Evolutionary conservation across 2,329 filamentous ascomycete species (phyloP).

Genomic region (Aureobasidium sp.): DNA sequence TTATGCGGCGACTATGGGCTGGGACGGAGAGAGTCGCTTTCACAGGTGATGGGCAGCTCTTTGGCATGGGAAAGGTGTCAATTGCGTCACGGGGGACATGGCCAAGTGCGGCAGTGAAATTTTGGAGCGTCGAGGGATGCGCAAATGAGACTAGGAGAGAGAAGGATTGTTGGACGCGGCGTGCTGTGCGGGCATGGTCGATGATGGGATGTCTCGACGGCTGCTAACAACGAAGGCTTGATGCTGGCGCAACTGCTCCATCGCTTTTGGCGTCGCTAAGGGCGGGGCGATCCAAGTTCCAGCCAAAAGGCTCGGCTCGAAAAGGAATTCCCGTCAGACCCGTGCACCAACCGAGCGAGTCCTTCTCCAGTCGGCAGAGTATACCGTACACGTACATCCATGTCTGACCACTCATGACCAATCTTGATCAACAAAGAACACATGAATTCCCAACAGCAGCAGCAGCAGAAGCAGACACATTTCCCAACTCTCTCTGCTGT

Average conservation of each 20-base stretch:
- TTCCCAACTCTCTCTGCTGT: background rate
- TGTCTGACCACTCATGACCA: background rate
- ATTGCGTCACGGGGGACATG: constrained; percentile 14
- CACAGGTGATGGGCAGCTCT: background rate
- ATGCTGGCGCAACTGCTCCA: constrained; percentile 12
- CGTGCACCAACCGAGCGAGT: background rate
- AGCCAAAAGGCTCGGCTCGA: constrained; percentile 10
- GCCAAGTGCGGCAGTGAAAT: background rate
- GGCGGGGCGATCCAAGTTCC: constrained; percentile 9
- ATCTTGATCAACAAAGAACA: background rate
- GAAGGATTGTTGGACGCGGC: background rate
- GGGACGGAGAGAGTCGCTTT: background rate
- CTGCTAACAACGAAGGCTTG: constrained; percentile 10
- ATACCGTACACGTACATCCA: background rate
- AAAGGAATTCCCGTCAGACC: constrained; percentile 5
- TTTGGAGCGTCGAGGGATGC: background rate
- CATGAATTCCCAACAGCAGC: background rate
- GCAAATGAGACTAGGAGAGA: constrained; percentile 2
- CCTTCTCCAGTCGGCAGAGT: background rate
- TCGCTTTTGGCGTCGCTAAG: constrained; percentile 6
- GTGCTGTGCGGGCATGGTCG: background rate
- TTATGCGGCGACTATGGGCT: background rate
- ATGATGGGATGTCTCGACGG: constrained; percentile 11
- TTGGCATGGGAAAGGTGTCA: background rate
- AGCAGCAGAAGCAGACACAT: too few relatives aligned